These are phyloP conservation scores for Suhomyces prunicola DNA, from an alignment of 805 yeast genomes.

Conservation along the genomic window DNA sequence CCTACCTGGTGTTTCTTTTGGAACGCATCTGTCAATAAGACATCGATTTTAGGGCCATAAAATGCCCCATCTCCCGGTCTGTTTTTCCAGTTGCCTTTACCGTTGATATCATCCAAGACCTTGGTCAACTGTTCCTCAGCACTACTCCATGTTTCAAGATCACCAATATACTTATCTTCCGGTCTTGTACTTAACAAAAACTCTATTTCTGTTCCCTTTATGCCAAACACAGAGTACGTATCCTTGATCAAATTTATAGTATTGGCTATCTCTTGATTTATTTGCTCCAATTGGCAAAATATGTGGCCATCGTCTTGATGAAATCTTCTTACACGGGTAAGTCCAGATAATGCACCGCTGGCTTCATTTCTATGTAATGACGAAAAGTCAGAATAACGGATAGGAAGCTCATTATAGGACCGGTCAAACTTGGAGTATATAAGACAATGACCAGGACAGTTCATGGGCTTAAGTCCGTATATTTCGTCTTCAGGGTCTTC, in stretches of 20 bases:
- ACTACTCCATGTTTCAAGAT: conserved; percentile 67
- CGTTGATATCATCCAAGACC: conserved; percentile 49
- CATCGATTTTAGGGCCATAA: conserved; percentile 95
- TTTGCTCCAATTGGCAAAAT: conserved; percentile 79
- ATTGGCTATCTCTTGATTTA: conserved; percentile 65
- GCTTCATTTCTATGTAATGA: conserved; percentile 93
- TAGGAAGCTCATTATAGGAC: conserved; percentile 82
- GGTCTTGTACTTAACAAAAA: conserved; percentile 86
- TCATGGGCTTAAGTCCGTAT: conserved; percentile 92
- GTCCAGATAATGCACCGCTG: conserved; percentile 88
- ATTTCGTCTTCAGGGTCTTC: conserved; percentile 8
- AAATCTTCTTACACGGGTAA: conserved; percentile 89
- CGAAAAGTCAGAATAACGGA: conserved; percentile 83
- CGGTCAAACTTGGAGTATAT: conserved; percentile 72
- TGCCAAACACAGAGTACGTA: conserved; percentile 68
- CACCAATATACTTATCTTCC: conserved; percentile 70
- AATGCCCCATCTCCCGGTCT: conserved; percentile 96
- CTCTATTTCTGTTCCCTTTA: conserved; percentile 46
- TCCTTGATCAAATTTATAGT: conserved; percentile 72
- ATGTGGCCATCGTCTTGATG: conserved; percentile 99
- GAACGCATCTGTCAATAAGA: conserved; percentile 73
- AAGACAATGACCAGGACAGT: conserved; percentile 93
- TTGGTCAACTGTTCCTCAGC: conserved; percentile 69
- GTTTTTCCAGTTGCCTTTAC: conserved; percentile 60
- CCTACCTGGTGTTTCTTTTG: conserved; percentile 91